These are phyloP conservation scores for Wallemia hederae DNA, from an alignment of 1,284 basidiomycete species.

Conservation along the genomic window DNA sequence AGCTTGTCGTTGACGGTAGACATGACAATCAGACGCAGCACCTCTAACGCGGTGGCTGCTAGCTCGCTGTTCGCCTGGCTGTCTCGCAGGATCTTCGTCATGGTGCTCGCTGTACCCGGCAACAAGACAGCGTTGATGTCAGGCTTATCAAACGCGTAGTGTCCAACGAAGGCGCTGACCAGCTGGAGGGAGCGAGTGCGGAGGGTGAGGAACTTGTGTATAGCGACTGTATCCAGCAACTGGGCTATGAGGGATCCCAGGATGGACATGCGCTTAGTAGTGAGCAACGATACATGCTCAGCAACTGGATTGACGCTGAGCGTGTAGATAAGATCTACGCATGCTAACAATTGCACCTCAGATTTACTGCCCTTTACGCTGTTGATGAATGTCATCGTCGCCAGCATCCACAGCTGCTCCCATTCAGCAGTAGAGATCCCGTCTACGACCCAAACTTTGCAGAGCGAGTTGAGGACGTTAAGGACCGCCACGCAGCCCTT, in stretches of 20 bases:
- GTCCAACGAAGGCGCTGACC: constrained; percentile 25
- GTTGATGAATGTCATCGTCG: constrained; percentile 20
- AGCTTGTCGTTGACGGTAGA: constrained; percentile 27
- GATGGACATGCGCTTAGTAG: constrained; percentile 32
- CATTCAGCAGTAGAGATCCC: constrained; percentile 25
- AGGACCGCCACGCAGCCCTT: constrained; percentile 45
- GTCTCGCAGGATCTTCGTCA: constrained; percentile 33
- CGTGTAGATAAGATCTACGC: constrained; percentile 14
- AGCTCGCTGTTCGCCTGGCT: constrained; percentile 13
- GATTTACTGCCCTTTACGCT: constrained; percentile 29
- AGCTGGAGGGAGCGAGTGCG: constrained; percentile 34
- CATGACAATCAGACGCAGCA: constrained; percentile 21
- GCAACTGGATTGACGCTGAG: constrained; percentile 20
- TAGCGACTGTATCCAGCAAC: constrained; percentile 28
- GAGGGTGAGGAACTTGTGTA: constrained; percentile 28
- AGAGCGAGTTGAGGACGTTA: constrained; percentile 27
- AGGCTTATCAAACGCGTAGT: constrained; percentile 35
- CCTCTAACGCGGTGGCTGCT: constrained; percentile 21
- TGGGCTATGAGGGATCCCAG: constrained; percentile 47
- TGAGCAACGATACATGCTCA: constrained; percentile 20
- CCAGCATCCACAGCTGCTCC: constrained; percentile 60
- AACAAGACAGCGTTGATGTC: constrained; percentile 28
- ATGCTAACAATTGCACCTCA: constrained; percentile 34
- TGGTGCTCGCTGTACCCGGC: constrained; percentile 47
- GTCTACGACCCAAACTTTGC: constrained; percentile 44